Percentiles rank a stretch among this genome's conserved stretches.
phyloP scores from a whole-genome alignment of 257 asterid species.

The Lantana camara region DNA sequence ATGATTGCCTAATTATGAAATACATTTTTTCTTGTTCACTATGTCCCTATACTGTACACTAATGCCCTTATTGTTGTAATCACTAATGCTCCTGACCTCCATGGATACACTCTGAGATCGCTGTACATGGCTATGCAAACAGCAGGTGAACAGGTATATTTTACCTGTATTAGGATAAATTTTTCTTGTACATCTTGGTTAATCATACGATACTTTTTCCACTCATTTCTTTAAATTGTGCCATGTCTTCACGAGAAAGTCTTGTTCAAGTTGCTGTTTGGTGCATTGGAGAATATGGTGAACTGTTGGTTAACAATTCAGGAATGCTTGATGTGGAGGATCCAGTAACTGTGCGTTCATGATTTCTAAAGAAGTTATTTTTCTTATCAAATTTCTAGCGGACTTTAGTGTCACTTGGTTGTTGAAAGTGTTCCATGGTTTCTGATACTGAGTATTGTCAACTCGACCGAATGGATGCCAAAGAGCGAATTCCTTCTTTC shows the following conservation, averaged over 20 bases:
- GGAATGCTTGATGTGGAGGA: conserved; percentile 81
- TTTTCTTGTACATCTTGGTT: conserved; percentile 18
- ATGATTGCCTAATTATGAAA: no score
- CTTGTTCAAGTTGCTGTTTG: conserved; percentile 93
- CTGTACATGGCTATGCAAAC: conserved; percentile 71
- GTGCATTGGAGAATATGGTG: conserved; percentile 97
- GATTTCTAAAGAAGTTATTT: conserved; percentile 14
- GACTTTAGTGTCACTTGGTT: neutral
- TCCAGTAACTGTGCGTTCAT: conserved; percentile 75
- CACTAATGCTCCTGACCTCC: conserved; percentile 86
- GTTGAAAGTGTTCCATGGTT: neutral
- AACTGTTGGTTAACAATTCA: conserved; percentile 63
- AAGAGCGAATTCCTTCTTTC: neutral
- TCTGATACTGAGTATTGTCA: conserved; percentile 16
- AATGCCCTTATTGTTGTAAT: conserved; percentile 85
- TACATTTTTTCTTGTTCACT: no score
- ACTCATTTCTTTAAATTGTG: conserved; percentile 19
- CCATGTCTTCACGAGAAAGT: conserved; percentile 54
- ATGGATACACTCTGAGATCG: conserved; percentile 78
- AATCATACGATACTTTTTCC: conserved; percentile 2
- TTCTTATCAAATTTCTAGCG: neutral
- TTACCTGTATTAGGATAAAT: conserved; percentile 11
- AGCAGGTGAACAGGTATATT: conserved; percentile 69
- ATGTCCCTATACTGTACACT: no score
- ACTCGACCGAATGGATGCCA: neutral